Percentiles rank a stretch among this genome's conserved stretches.
phyloP scores from a whole-genome alignment of 208 protist genomes.

The Polymyxa betae region DNA sequence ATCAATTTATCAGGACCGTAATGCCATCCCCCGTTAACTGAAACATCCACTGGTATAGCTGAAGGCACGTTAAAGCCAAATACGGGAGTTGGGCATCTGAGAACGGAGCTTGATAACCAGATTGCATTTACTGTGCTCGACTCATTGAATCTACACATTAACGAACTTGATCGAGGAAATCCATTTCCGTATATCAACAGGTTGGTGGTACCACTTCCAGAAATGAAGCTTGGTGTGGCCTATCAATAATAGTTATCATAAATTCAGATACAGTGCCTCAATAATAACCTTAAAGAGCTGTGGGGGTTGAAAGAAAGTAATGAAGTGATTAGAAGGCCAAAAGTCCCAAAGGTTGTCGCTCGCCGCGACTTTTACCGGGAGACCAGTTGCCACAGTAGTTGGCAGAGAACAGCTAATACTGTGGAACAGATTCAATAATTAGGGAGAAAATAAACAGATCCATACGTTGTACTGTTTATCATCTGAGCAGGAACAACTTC shows the following conservation, averaged over 20 bases:
- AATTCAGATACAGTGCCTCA: background rate
- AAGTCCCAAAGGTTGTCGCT: slow-evolving; percentile 36
- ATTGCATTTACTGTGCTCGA: background rate
- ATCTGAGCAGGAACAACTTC: background rate
- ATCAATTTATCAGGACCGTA: background rate
- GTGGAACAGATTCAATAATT: background rate
- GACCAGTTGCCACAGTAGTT: background rate
- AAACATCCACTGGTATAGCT: slow-evolving; percentile 2
- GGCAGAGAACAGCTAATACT: background rate
- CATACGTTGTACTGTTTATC: background rate
- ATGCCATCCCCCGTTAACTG: slow-evolving; percentile 10
- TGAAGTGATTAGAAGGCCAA: background rate
- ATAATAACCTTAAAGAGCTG: slow-evolving; percentile 2
- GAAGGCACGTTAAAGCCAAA: background rate
- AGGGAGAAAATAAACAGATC: background rate
- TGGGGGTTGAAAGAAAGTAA: background rate
- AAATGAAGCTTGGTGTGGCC: background rate
- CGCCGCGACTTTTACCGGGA: background rate
- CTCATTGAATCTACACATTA: slow-evolving; percentile 24
- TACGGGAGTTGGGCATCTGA: background rate
- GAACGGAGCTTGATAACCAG: background rate
- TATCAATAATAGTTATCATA: background rate
- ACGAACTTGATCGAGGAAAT: background rate
- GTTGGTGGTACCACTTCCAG: background rate
- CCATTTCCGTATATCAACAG: background rate